phyloP scores from a whole-genome alignment of 345 rosid species.

The Brassica napus region Da-Ae NC_063443.1:194501-195000 shows the following conservation, averaged over 20 bases:
- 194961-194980: conserved; percentile 6
- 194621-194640: not conserved
- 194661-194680: conserved; percentile 8
- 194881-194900: conserved; percentile 99
- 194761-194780: not conserved
- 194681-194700: conserved; percentile 17
- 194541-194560: conserved; percentile 65
- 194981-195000: not conserved
- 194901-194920: conserved; percentile 61
- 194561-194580: not conserved
- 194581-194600: not conserved
- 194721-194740: not conserved
- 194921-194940: conserved; percentile 13
- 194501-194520: conserved; percentile 92
- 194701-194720: not conserved
- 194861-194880: conserved; percentile 91
- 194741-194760: not conserved
- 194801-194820: conserved; percentile 76
- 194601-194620: not conserved
- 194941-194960: not conserved
- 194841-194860: conserved; percentile 98
- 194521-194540: conserved; percentile 88
- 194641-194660: not conserved
- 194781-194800: conserved; percentile 2
- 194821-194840: conserved; percentile 95